phyloP scores from a whole-genome alignment of 2,329 filamentous ascomycete species.

The Hymenoscyphus fructigenus region DNA sequence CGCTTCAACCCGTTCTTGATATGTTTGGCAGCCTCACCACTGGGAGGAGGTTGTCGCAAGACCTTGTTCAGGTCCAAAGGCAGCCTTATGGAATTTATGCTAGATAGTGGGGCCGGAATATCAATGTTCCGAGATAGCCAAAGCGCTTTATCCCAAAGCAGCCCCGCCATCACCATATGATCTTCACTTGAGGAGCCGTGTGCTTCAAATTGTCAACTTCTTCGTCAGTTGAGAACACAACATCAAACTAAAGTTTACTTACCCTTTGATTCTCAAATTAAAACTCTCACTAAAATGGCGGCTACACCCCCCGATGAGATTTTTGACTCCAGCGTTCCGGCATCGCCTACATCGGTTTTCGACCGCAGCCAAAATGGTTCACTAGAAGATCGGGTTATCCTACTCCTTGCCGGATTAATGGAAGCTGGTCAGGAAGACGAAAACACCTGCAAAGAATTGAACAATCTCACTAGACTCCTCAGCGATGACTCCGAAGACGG shows the following conservation, averaged over 20 bases:
- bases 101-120: not conserved
- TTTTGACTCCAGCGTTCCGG: constrained; percentile 26
- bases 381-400: constrained; percentile 33
- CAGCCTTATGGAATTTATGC: constrained; percentile 3
- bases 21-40: not conserved
- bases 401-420: constrained; percentile 82
- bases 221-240: not conserved
- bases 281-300: constrained; percentile 9
- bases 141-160: not conserved
- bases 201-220: not conserved
- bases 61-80: not conserved
- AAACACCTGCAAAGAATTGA: constrained; percentile 61
- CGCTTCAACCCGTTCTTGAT: not conserved
- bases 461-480: constrained; percentile 58
- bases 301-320: constrained; percentile 9
- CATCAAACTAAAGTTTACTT: not conserved
- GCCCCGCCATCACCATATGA: constrained; percentile 1
- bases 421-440: constrained; percentile 83
- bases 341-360: constrained; percentile 10
- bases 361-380: constrained; percentile 27
- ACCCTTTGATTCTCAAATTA: not conserved
- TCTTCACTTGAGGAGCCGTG: not conserved
- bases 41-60: not conserved
- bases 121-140: not conserved
- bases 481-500: constrained; percentile 45